Conservation (phyloP, 2,329 filamentous ascomycete species). For the Trichoderma arundinaceum region DNA sequence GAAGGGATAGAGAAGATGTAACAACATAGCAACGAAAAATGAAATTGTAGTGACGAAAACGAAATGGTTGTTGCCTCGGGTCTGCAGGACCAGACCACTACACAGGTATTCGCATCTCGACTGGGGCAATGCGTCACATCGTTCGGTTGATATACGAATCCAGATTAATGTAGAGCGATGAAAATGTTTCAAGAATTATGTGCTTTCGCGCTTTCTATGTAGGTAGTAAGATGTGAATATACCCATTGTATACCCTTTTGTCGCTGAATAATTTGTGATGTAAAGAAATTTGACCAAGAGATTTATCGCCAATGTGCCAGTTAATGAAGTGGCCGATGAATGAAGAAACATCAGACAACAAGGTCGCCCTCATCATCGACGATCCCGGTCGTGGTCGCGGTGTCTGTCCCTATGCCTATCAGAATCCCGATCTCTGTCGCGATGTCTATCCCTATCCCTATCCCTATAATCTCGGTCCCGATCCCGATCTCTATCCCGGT, state of each 20-base stretch:
- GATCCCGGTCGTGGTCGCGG: constrained; percentile 32
- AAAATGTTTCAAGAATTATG: background rate
- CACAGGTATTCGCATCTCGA: background rate
- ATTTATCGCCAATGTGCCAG: no score
- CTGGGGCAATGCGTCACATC: background rate
- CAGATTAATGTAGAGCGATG: background rate
- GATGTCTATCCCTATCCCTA: constrained; percentile 21
- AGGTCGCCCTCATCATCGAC: constrained; percentile 28
- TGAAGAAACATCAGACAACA: background rate
- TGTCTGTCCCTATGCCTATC: constrained; percentile 25
- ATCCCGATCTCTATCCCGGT: constrained; percentile 40
- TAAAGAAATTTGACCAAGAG: background rate
- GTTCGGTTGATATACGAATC: background rate
- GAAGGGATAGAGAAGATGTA: background rate
- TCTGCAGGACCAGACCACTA: background rate
- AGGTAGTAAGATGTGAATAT: background rate
- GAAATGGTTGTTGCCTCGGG: no score
- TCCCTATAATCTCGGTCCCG: constrained; percentile 19
- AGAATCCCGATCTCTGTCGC: constrained; percentile 33
- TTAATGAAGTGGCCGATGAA: background rate
- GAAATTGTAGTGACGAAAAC: background rate
- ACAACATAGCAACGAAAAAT: background rate
- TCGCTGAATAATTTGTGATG: background rate
- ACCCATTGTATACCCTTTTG: background rate
- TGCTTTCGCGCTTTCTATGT: constrained; percentile 10